Evolutionary conservation across 257 asterid species (phyloP).

Genomic region (Ajuga chamaepitys): DNA sequence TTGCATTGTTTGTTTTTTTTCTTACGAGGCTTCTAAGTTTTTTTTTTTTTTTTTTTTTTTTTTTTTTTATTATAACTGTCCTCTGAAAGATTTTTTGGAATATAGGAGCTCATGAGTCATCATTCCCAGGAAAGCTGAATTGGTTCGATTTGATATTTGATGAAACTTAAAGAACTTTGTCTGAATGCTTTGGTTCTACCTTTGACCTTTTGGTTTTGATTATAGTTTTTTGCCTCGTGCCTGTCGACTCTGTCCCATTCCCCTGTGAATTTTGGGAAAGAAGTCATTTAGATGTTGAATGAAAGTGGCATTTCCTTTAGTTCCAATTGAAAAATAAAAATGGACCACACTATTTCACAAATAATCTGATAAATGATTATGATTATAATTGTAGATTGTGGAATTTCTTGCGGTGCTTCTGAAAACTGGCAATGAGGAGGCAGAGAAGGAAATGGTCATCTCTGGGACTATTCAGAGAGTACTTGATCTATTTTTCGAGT

Average conservation of each 20-base stretch:
- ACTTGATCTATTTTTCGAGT: slow-evolving; percentile 88
- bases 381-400: slow-evolving; percentile 49
- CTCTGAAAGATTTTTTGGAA: neutral
- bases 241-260: neutral
- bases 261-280: neutral
- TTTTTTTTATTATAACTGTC: no score
- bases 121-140: neutral
- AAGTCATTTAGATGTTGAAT: neutral
- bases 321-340: neutral
- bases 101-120: neutral
- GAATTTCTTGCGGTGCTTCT: slow-evolving; percentile 80
- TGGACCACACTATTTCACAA: neutral
- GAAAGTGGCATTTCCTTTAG: neutral
- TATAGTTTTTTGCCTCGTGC: neutral
- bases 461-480: slow-evolving; percentile 84
- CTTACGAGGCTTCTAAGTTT: neutral
- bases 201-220: neutral
- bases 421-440: slow-evolving; percentile 72
- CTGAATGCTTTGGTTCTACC: neutral
- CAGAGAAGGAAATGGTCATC: slow-evolving; percentile 68
- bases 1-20: neutral
- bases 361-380: neutral
- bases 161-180: neutral
- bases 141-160: neutral
- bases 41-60: no score